phyloP scores from a whole-genome alignment of 2,329 filamentous ascomycete species.

The Calonectria pauciramosa region DNA sequence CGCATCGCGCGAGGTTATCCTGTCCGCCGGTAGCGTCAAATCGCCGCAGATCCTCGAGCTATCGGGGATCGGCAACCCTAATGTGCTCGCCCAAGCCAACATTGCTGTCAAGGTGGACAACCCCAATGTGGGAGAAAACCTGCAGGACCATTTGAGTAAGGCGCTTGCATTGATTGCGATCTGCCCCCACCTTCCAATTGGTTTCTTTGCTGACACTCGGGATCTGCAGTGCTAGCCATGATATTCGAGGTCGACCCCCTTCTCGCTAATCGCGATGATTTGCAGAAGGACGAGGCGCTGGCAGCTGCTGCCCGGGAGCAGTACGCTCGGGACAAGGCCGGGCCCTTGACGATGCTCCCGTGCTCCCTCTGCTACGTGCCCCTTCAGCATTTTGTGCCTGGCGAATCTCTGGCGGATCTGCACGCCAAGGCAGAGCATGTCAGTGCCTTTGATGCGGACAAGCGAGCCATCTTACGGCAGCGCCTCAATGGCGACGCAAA shows the following conservation, averaged over 20 bases:
- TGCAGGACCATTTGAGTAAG: constrained; percentile 60
- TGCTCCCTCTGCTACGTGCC: constrained; percentile 60
- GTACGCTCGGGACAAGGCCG: constrained; percentile 47
- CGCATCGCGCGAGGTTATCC: constrained; percentile 66
- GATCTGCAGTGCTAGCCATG: constrained; percentile 54
- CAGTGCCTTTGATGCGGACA: constrained; percentile 36
- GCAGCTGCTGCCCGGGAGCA: constrained; percentile 51
- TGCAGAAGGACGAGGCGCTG: constrained; percentile 47
- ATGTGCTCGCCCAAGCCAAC: constrained; percentile 53
- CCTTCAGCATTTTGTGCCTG: constrained; percentile 50
- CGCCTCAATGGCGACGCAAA: constrained; percentile 49
- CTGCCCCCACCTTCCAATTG: not conserved
- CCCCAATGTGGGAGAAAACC: constrained; percentile 62
- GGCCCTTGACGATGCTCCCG: constrained; percentile 56
- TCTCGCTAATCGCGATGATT: constrained; percentile 56
- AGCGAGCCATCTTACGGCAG: constrained; percentile 47
- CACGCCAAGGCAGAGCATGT: constrained; percentile 37
- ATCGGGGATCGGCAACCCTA: constrained; percentile 68
- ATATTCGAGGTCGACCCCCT: constrained; percentile 61
- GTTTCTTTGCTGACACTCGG: constrained; percentile 27
- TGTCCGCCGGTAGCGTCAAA: constrained; percentile 70
- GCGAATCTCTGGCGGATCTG: constrained; percentile 38
- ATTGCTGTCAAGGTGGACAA: constrained; percentile 56
- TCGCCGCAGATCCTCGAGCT: constrained; percentile 73
- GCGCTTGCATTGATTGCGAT: not conserved